phyloP scores from a whole-genome alignment of 2,329 filamentous ascomycete genomes.

The Nemania sp. region DNA sequence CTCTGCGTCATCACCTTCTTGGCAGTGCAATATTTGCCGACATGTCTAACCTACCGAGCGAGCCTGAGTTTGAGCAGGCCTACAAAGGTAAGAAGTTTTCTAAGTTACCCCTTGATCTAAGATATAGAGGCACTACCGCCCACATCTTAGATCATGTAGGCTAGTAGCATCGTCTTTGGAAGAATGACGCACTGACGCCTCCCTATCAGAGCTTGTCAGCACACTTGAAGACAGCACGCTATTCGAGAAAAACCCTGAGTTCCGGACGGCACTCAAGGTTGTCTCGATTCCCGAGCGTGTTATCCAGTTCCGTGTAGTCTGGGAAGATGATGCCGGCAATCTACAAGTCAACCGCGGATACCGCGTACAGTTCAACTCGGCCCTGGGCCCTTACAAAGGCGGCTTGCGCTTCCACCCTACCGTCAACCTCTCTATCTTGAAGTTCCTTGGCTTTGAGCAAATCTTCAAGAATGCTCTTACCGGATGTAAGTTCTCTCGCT shows the following conservation, averaged over 20 bases:
- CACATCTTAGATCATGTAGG: neutral
- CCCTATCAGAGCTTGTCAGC: constrained; percentile 76
- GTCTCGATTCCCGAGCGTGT: constrained; percentile 90
- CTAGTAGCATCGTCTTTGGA: neutral
- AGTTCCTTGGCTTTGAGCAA: constrained; percentile 99
- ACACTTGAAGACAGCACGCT: constrained; percentile 93
- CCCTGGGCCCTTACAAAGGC: constrained; percentile 96
- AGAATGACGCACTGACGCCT: neutral
- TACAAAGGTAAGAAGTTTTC: constrained; percentile 72
- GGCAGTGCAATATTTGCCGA: neutral
- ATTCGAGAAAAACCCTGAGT: constrained; percentile 93
- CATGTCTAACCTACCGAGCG: constrained; percentile 82
- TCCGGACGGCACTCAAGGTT: constrained; percentile 85
- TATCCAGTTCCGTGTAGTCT: constrained; percentile 95
- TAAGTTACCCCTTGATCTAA: constrained; percentile 21
- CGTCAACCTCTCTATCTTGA: constrained; percentile 80
- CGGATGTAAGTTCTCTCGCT: constrained; percentile 65
- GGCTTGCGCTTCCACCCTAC: constrained; percentile 93
- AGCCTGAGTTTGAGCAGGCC: constrained; percentile 99
- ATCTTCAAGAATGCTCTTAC: constrained; percentile 99
- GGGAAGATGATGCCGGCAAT: constrained; percentile 91
- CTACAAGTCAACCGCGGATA: constrained; percentile 92
- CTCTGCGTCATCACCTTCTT: neutral
- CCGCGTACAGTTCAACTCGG: constrained; percentile 98
- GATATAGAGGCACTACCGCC: neutral